Conservation (phyloP, 2,329 filamentous ascomycete species). For the Sclerotinia glacialis region DNA sequence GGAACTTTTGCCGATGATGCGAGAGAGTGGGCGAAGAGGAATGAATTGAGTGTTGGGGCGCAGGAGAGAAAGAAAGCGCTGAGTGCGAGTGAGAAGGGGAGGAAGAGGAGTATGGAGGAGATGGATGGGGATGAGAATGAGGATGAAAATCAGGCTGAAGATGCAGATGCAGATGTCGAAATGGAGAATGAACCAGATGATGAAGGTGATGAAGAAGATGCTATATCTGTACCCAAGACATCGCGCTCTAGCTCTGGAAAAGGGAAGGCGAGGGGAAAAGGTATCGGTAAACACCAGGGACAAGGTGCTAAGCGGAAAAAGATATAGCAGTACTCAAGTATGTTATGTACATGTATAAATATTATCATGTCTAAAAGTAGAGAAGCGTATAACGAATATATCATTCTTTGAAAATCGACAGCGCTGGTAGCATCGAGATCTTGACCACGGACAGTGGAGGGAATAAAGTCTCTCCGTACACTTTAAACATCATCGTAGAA, state of each 20-base stretch:
- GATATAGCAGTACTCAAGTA: neutral
- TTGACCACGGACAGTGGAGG: too few species aligned
- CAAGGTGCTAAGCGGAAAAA: neutral
- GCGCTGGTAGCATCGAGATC: too few species aligned
- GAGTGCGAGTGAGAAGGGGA: conserved; percentile 24
- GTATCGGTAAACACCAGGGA: neutral
- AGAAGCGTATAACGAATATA: too few species aligned
- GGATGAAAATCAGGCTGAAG: conserved; percentile 8
- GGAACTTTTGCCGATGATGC: conserved; percentile 38
- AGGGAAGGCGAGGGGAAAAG: conserved; percentile 25
- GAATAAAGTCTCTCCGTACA: too few species aligned
- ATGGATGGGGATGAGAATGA: conserved; percentile 13
- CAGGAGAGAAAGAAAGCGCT: conserved; percentile 28
- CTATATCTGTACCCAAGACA: neutral
- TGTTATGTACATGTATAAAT: neutral
- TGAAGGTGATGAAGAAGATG: conserved; percentile 8
- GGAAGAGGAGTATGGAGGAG: conserved; percentile 19
- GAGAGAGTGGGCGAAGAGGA: conserved; percentile 37
- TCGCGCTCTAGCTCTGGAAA: neutral
- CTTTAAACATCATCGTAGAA: too few species aligned
- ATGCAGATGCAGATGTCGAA: conserved; percentile 16
- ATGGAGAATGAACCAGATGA: conserved; percentile 16
- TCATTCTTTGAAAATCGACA: too few species aligned
- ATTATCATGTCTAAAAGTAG: neutral
- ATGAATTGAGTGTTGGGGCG: conserved; percentile 37